phyloP scores from a whole-genome alignment of 2,329 filamentous ascomycete genomes.

The Septoria linicola region DNA sequence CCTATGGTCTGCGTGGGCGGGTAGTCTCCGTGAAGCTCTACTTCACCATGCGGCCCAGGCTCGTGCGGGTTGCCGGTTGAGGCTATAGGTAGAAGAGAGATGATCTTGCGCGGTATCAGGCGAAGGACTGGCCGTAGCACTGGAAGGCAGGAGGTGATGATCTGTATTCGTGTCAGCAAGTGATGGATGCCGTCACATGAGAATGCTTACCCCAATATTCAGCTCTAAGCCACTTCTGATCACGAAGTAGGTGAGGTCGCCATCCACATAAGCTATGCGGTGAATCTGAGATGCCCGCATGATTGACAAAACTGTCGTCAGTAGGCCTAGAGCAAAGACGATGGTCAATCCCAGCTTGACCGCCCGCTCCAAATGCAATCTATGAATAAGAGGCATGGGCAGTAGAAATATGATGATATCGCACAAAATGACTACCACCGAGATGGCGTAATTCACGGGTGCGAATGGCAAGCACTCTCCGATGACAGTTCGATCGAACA shows the following conservation, averaged over 20 bases:
- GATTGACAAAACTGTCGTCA: slow-evolving; percentile 21
- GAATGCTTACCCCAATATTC: slow-evolving; percentile 20
- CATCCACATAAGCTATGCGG: slow-evolving; percentile 21
- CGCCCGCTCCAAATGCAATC: slow-evolving; percentile 20
- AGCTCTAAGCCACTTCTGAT: slow-evolving; percentile 21
- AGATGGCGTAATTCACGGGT: slow-evolving; percentile 81
- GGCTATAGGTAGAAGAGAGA: slow-evolving; percentile 14
- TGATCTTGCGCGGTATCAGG: slow-evolving; percentile 17
- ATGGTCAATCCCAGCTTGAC: slow-evolving; percentile 22
- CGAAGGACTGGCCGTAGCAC: slow-evolving; percentile 20
- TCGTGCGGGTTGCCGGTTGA: slow-evolving; percentile 6
- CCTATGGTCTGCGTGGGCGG: slow-evolving; percentile 15
- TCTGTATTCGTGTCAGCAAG: slow-evolving; percentile 8
- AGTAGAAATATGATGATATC: slow-evolving; percentile 23
- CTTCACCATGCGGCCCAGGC: background rate
- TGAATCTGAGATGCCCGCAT: slow-evolving; percentile 22
- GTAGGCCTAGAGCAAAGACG: slow-evolving; percentile 21
- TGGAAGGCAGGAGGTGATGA: slow-evolving; percentile 26
- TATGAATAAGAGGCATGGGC: slow-evolving; percentile 22
- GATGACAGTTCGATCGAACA: slow-evolving; percentile 56
- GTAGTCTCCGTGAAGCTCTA: slow-evolving; percentile 13
- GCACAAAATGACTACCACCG: slow-evolving; percentile 19
- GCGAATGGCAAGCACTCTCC: slow-evolving; percentile 90
- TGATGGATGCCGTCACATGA: too few relatives aligned
- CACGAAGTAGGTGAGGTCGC: slow-evolving; percentile 21